phyloP scores from a whole-genome alignment of 1,284 basidiomycete species.

The Rhizoctonia solani region DNA sequence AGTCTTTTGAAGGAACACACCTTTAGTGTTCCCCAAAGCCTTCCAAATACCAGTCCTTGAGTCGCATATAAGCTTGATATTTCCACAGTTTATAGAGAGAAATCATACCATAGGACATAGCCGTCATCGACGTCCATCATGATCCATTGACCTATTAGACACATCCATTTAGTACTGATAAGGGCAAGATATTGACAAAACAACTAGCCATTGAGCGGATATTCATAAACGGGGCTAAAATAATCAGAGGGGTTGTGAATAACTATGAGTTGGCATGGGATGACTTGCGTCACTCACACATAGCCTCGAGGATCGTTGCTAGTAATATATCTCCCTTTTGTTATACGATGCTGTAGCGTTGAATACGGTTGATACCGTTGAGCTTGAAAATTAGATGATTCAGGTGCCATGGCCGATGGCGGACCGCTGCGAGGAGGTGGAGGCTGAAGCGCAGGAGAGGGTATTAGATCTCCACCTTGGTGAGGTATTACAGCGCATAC shows the following conservation, averaged over 20 bases:
- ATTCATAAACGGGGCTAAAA: constrained; percentile 78
- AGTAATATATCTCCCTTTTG: constrained; percentile 82
- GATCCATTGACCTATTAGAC: constrained; percentile 68
- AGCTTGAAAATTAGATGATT: constrained; percentile 13
- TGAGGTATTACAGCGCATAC: constrained; percentile 23
- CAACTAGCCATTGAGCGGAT: constrained; percentile 65
- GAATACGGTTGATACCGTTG: constrained; percentile 70
- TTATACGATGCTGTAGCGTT: constrained; percentile 75
- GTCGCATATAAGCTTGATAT: constrained; percentile 44
- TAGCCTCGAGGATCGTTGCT: constrained; percentile 85
- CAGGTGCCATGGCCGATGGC: constrained; percentile 19
- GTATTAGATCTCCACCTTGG: neutral
- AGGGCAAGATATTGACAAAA: neutral
- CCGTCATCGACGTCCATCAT: constrained; percentile 92
- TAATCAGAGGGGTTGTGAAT: constrained; percentile 9
- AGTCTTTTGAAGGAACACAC: constrained; percentile 48
- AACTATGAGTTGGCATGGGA: constrained; percentile 12
- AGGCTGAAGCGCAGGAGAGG: constrained; percentile 21
- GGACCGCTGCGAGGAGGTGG: constrained; percentile 18
- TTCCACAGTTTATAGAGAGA: neutral
- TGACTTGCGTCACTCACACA: constrained; percentile 57
- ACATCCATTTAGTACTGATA: neutral
- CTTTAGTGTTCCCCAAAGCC: constrained; percentile 83
- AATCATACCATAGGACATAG: constrained; percentile 51
- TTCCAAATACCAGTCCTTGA: constrained; percentile 89